Conservation (phyloP, 208 protist genomes). For the Borovskyia barvae region DNA sequence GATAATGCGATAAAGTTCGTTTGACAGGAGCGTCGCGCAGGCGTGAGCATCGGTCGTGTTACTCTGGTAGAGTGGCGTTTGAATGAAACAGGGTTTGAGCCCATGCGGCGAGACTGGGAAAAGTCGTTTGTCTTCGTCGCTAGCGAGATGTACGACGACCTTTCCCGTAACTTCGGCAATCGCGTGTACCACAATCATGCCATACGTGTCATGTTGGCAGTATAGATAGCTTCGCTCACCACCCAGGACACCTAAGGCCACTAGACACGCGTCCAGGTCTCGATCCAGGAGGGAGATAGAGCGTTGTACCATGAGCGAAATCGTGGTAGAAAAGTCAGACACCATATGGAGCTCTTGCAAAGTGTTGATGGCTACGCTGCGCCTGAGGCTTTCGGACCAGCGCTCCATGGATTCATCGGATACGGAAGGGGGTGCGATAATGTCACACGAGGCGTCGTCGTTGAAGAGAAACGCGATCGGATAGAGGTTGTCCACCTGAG, state of each 20-base stretch:
- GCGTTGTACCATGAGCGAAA: slow-evolving; percentile 76
- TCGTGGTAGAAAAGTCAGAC: slow-evolving; percentile 44
- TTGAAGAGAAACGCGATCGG: slow-evolving; percentile 90
- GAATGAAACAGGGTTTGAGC: slow-evolving; percentile 82
- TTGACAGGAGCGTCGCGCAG: slow-evolving; percentile 53
- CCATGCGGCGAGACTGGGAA: slow-evolving; percentile 54
- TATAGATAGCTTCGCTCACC: slow-evolving; percentile 79
- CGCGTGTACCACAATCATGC: slow-evolving; percentile 74
- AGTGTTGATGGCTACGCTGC: slow-evolving; percentile 61
- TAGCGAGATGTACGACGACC: slow-evolving; percentile 71
- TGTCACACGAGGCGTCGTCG: slow-evolving; percentile 84
- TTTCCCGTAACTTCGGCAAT: slow-evolving; percentile 65
- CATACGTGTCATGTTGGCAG: slow-evolving; percentile 83
- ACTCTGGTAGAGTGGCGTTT: slow-evolving; percentile 64
- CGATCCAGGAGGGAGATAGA: slow-evolving; percentile 55
- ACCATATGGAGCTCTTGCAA: slow-evolving; percentile 83
- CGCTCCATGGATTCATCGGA: slow-evolving; percentile 49
- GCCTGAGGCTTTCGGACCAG: slow-evolving; percentile 53
- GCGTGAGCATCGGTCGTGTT: slow-evolving; percentile 38
- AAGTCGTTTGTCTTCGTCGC: slow-evolving; percentile 68
- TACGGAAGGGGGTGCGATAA: slow-evolving; percentile 55
- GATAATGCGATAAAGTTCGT: slow-evolving; percentile 54
- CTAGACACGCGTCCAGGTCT: slow-evolving; percentile 67
- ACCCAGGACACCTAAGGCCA: slow-evolving; percentile 77
- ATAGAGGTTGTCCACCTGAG: slow-evolving; percentile 70